Evolutionary conservation across 2,329 filamentous ascomycete species (phyloP).

Genomic region (Trichoderma asperellum): DNA sequence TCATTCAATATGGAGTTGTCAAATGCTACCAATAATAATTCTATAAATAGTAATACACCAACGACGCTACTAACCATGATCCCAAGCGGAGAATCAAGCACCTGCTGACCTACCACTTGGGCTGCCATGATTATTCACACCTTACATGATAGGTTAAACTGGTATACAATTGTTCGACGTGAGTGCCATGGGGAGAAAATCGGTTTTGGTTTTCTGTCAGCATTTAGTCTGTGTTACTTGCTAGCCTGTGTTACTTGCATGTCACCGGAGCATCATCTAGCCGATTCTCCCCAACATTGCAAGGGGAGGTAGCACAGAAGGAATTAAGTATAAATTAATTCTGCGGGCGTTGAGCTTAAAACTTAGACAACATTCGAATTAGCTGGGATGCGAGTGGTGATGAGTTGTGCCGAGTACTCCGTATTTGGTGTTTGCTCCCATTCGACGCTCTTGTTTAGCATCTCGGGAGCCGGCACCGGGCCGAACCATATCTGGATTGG

Average conservation of each 20-base stretch:
- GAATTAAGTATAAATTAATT: neutral
- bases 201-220: neutral
- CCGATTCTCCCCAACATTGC: neutral
- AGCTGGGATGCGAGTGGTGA: neutral
- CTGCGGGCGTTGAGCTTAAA: neutral
- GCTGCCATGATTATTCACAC: neutral
- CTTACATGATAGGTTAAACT: neutral
- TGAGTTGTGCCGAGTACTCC: neutral
- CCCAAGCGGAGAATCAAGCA: neutral
- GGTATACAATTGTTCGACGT: neutral
- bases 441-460: neutral
- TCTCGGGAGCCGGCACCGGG: neutral
- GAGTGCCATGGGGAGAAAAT: neutral
- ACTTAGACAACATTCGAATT: neutral
- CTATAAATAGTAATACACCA: neutral
- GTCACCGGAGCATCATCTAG: slow-evolving; percentile 19
- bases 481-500: neutral
- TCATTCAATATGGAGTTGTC: neutral
- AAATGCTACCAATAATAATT: neutral
- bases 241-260: slow-evolving; percentile 15
- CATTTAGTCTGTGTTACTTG: slow-evolving; percentile 12
- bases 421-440: neutral
- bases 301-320: neutral
- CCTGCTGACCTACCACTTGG: neutral
- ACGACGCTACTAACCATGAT: neutral